These are phyloP conservation scores for Tripterygium wilfordii DNA, from an alignment of 177 flowering plant species.

Conservation along the genomic window DNA sequence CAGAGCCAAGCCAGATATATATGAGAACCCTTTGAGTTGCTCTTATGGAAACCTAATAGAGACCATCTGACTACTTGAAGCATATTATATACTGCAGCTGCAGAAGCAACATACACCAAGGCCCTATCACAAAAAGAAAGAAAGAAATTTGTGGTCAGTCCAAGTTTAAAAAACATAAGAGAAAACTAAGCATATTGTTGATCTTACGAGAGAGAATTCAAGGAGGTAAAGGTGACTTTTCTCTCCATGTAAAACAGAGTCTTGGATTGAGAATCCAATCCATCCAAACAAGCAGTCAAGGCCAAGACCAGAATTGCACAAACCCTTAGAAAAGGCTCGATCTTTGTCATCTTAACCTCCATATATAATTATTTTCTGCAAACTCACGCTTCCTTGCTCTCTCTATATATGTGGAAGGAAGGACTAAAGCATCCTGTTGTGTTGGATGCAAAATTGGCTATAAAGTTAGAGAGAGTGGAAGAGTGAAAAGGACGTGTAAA, in stretches of 20 bases:
- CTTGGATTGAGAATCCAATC: conserved; percentile 41
- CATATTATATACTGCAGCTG: conserved; percentile 51
- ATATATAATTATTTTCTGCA: conserved; percentile 8
- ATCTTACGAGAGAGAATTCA: conserved; percentile 37
- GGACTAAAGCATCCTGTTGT: too few relatives aligned
- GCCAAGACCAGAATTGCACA: conserved; percentile 20
- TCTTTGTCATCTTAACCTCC: conserved; percentile 13
- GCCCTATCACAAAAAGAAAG: conserved; percentile 22
- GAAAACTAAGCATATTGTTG: neutral
- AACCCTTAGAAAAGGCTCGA: conserved; percentile 28
- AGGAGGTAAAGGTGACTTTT: conserved; percentile 40
- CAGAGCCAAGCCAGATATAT: conserved; percentile 37
- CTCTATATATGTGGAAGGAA: too few relatives aligned
- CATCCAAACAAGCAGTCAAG: conserved; percentile 38
- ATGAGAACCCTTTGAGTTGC: conserved; percentile 9
- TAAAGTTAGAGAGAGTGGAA: too few relatives aligned
- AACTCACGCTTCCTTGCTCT: conserved; percentile 7
- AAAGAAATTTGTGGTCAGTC: neutral
- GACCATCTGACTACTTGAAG: conserved; percentile 34
- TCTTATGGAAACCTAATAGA: conserved; percentile 9
- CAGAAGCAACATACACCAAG: conserved; percentile 33
- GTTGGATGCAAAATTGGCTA: too few relatives aligned
- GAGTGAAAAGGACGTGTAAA: too few relatives aligned
- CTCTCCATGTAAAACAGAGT: conserved; percentile 15
- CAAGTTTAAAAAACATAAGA: neutral